phyloP scores from a whole-genome alignment of 176 grass and related monocot genomes.

The Lolium multiflorum region DNA sequence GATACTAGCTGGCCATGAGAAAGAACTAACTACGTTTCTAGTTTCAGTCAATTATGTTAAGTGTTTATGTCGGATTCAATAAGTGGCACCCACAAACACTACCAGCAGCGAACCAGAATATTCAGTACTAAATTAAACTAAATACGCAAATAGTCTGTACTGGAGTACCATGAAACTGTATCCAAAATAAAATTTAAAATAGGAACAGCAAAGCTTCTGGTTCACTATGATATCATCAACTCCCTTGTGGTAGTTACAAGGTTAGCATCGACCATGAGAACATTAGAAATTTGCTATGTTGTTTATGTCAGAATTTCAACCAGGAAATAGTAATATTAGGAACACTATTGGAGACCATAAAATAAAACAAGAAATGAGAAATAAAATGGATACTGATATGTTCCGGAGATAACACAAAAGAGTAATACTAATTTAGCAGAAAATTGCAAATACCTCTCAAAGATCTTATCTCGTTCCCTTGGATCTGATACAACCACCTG shows the following conservation, averaged over 20 bases:
- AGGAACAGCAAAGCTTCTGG: not conserved
- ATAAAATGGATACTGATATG: not conserved
- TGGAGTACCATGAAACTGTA: too few species aligned
- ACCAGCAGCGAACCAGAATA: not conserved
- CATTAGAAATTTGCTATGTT: conserved; percentile 77
- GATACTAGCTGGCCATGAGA: too few species aligned
- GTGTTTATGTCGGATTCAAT: too few species aligned
- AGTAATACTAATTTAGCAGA: too few species aligned
- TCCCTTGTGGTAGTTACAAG: conserved; percentile 82
- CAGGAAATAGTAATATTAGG: not conserved
- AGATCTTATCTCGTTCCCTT: too few species aligned
- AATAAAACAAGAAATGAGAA: not conserved
- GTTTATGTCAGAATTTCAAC: conserved; percentile 83
- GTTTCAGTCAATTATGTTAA: too few species aligned
- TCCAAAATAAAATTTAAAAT: too few species aligned
- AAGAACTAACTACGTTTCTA: too few species aligned
- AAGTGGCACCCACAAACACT: not conserved
- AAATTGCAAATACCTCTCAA: too few species aligned
- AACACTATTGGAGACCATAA: not conserved
- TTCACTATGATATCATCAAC: conserved; percentile 93
- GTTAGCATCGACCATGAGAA: conserved; percentile 83
- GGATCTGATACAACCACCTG: too few species aligned
- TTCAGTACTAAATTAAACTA: not conserved
- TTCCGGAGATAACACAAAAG: not conserved
- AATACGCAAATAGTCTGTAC: not conserved